Base-by-base conservation (phyloP, 257 asterid genomes). In the Phtheirospermum japonicum region DNA sequence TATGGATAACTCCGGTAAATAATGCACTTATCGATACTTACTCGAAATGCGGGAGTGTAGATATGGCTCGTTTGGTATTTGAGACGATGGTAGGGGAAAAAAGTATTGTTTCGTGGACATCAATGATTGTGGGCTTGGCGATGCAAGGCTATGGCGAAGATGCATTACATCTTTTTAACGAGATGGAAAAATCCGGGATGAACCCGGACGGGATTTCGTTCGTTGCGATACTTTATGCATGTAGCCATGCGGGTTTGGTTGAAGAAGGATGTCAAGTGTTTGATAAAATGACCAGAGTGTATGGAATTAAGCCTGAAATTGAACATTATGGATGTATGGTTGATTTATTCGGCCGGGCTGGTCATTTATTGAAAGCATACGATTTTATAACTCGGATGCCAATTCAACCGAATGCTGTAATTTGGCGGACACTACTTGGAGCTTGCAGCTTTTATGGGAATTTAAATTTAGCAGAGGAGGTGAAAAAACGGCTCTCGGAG, bases 301-400 rank as follows among this genome's bases (percentile, higher is more conserved):
- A 86, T 62, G 74, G 76, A 17, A 74, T 92, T 43, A 60, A 66
- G 61, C 95, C 93, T 8, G 70, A 76, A 31, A 78, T 83, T 13
- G 98, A 92, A 64, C 98, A 92, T 57, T 92, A 84, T 50, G 98
- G 98, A 54, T 91, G 98, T 57, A 88, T 91, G 93, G 97, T 92
- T 58, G 97, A 92, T 80, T 71, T 92, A 54, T 89, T 84, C 58
- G 83, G 97, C 13, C 77, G 97, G 20, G 86, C 95, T 4, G 95
- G 95, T 31, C 82, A 75, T 57, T 72, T 92, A 43, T 54, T 17
- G 31, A 77, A 75, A 74, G 98, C 98, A 9, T 84, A 80, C 37
- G 72, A 92, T 16, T 92, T 86, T 49, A 62, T 85, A 20, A 53
- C 70, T 63, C 81, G 59, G 66, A 84, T 91, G 95, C 85, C 95